phyloP scores from a whole-genome alignment of 306 rosid genomes.

The Cercis canadensis region DNA sequence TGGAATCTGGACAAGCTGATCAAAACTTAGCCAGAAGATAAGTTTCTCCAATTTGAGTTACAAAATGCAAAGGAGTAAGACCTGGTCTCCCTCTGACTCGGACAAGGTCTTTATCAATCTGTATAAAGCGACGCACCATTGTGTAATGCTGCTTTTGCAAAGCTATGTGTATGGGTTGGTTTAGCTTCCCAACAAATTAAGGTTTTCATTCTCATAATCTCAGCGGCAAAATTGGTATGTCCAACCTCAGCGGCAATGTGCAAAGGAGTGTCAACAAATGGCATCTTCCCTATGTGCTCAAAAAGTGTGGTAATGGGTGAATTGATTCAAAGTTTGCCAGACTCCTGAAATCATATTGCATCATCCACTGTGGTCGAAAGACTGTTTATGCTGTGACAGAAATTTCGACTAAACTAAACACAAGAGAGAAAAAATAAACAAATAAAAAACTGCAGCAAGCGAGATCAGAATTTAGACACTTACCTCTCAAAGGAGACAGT shows the following conservation, averaged over 20 bases:
- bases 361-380: too few species aligned
- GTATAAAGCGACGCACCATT: neutral
- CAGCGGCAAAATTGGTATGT: constrained; percentile 23
- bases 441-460: too few species aligned
- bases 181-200: constrained; percentile 37
- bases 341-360: too few species aligned
- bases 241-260: constrained; percentile 31
- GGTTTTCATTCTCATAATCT: constrained; percentile 44
- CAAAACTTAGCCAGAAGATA: constrained; percentile 31
- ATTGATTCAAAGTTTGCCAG: too few species aligned
- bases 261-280: constrained; percentile 16
- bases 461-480: too few species aligned
- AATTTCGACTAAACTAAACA: too few species aligned
- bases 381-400: too few species aligned
- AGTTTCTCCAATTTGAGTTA: neutral
- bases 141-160: constrained; percentile 8
- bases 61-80: constrained; percentile 35
- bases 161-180: constrained; percentile 40
- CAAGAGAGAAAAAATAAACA: too few species aligned
- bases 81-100: constrained; percentile 36
- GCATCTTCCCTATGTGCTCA: neutral
- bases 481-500: too few species aligned
- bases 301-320: too few species aligned
- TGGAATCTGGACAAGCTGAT: constrained; percentile 35
- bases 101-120: constrained; percentile 5